Conservation (phyloP, 768 basidiomycete species). For the Phlebiopsis gigantea region DNA sequence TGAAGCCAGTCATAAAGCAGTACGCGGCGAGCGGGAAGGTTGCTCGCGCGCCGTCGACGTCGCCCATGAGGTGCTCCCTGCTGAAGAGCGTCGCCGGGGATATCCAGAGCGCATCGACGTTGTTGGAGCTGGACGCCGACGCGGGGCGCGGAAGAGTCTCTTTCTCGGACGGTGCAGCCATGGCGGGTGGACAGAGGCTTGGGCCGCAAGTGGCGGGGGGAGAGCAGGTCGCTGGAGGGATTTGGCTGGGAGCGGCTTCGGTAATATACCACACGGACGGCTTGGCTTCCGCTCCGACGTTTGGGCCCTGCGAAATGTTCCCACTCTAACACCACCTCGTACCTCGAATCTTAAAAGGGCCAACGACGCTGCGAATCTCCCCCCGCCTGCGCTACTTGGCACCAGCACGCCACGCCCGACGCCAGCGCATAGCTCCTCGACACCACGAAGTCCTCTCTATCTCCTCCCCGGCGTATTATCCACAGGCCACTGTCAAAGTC, state of each 20-base stretch:
- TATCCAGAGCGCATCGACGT: constrained; percentile 17
- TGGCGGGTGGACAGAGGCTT: too few species aligned
- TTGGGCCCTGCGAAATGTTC: too few species aligned
- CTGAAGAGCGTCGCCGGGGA: constrained; percentile 20
- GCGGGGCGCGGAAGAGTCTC: constrained; percentile 5
- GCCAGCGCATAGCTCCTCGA: too few species aligned
- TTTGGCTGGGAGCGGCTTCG: background rate
- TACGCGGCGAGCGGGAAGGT: constrained; percentile 55
- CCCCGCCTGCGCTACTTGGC: too few species aligned
- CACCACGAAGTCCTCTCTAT: too few species aligned
- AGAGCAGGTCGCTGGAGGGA: background rate
- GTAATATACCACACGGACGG: background rate
- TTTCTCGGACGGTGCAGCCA: constrained; percentile 1
- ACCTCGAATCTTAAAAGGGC: too few species aligned
- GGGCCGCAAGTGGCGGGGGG: background rate
- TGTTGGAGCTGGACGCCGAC: background rate
- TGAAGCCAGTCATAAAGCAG: constrained; percentile 78
- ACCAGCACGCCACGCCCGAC: too few species aligned
- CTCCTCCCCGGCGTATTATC: too few species aligned
- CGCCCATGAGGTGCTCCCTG: constrained; percentile 24
- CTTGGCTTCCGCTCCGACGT: too few species aligned
- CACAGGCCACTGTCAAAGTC: too few species aligned
- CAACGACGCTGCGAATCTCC: too few species aligned
- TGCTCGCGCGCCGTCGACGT: constrained; percentile 48
- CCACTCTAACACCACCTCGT: too few species aligned